Percentiles rank a stretch among this genome's conserved stretches.
Conservation (phyloP, 441 rosid genomes). For the Syzygium malaccense region DNA sequence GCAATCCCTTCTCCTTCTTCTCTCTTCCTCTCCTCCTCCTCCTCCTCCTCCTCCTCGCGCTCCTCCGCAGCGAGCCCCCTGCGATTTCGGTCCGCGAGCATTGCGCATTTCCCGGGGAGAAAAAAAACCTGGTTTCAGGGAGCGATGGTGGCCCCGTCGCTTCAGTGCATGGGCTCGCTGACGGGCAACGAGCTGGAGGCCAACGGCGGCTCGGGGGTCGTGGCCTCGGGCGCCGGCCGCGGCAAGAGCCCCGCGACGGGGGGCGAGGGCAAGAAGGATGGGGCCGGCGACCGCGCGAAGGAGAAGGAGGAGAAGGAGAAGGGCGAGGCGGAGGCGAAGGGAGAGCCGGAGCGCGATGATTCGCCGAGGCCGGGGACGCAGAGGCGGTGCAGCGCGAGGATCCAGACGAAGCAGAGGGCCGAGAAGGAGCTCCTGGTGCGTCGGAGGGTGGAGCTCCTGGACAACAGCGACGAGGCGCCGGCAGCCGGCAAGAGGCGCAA, state of each 20-base stretch:
- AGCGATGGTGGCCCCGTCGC: not conserved
- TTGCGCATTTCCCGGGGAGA: not conserved
- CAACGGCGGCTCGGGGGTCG: not conserved
- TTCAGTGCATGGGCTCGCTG: not conserved
- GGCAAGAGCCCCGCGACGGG: not conserved
- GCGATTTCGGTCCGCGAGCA: not conserved
- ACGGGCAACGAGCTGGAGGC: not conserved
- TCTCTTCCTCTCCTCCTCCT: not conserved
- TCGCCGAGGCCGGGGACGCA: not conserved
- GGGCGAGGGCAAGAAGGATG: not conserved
- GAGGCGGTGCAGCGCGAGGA: not conserved
- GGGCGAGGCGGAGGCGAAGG: not conserved
- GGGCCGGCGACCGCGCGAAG: not conserved
- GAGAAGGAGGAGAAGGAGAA: not conserved
- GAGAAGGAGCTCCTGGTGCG: constrained; percentile 33
- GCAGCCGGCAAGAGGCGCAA: constrained; percentile 4
- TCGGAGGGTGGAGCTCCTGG: constrained; percentile 28
- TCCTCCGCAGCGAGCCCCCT: not conserved
- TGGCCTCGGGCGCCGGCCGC: not conserved
- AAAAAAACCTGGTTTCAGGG: not conserved
- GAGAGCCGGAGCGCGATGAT: not conserved
- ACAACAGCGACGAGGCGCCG: constrained; percentile 2
- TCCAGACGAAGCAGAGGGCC: not conserved
- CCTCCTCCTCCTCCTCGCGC: not conserved
- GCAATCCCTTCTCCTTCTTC: not conserved